These are phyloP conservation scores for Starmerella khaoyaiensis DNA, from an alignment of 805 yeast genomes.

Conservation along the genomic window DNA sequence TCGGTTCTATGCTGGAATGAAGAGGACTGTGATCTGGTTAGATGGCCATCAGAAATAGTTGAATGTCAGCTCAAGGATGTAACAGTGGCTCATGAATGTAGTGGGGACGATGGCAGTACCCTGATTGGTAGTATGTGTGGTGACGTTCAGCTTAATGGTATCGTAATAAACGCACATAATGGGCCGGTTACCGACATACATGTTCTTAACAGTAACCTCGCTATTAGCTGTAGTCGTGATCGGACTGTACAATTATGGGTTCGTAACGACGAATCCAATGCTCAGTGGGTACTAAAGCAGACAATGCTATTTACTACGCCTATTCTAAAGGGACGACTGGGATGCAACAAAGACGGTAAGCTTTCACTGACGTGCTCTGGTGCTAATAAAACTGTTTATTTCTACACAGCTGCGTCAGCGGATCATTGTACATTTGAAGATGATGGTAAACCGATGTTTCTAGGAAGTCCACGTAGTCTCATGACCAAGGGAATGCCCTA, in stretches of 20 bases:
- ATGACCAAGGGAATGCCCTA: conserved; percentile 42
- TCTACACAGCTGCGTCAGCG: conserved; percentile 34
- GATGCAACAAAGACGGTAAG: conserved; percentile 10
- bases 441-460: conserved; percentile 17
- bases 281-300: conserved; percentile 41
- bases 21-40: conserved; percentile 1
- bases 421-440: conserved; percentile 2
- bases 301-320: conserved; percentile 31
- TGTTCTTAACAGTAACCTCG: neutral
- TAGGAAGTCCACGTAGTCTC: conserved; percentile 35
- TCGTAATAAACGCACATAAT: conserved; percentile 15
- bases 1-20: conserved; percentile 10
- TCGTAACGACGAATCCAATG: neutral
- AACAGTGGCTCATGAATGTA: conserved; percentile 1
- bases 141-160: conserved; percentile 7
- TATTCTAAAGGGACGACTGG: conserved; percentile 25
- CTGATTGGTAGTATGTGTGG: conserved; percentile 13
- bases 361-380: conserved; percentile 36
- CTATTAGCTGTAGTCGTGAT: conserved; percentile 18
- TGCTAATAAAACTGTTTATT: conserved; percentile 46
- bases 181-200: conserved; percentile 20
- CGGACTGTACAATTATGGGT: conserved; percentile 19
- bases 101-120: neutral
- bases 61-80: conserved; percentile 3
- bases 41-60: conserved; percentile 6